Conservation (phyloP, 2,329 filamentous ascomycete species). For the Neonectria magnoliae region DNA sequence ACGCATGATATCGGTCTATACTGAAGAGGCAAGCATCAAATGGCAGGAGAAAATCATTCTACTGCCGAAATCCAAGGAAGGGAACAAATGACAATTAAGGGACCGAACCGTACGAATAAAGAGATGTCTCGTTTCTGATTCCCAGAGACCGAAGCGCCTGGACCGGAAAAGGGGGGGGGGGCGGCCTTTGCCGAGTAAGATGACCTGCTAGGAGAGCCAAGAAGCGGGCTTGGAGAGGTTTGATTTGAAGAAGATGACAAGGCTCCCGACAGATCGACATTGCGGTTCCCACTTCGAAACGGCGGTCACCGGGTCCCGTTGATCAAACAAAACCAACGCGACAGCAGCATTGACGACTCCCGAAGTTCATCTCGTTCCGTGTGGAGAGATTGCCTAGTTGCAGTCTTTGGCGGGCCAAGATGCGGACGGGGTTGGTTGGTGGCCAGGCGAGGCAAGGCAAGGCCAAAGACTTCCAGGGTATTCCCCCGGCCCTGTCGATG, state of each 20-base stretch:
- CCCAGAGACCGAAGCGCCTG: constrained; percentile 23
- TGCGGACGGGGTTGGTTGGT: background rate
- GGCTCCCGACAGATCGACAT: constrained; percentile 37
- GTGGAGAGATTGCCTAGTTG: background rate
- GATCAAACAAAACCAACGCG: constrained; percentile 12
- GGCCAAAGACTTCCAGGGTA: constrained; percentile 17
- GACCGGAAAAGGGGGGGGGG: constrained; percentile 26
- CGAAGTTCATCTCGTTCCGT: background rate
- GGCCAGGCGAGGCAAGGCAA: background rate
- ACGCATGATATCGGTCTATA: background rate
- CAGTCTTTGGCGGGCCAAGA: background rate
- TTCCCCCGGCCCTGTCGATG: constrained; percentile 15
- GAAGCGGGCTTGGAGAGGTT: constrained; percentile 26
- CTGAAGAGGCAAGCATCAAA: background rate
- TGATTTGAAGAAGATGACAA: constrained; percentile 33
- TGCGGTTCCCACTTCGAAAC: constrained; percentile 22
- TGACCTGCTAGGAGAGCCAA: constrained; percentile 30
- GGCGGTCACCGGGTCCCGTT: constrained; percentile 20
- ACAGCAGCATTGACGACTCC: constrained; percentile 4
- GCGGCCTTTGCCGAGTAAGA: constrained; percentile 21
- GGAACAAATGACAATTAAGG: background rate
- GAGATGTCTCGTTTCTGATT: constrained; percentile 4
- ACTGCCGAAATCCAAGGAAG: background rate
- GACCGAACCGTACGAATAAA: background rate
- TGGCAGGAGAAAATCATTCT: background rate